Base-by-base conservation (phyloP, 1,139 yeast genomes). In the Debaryomycetaceae sp. region DNA sequence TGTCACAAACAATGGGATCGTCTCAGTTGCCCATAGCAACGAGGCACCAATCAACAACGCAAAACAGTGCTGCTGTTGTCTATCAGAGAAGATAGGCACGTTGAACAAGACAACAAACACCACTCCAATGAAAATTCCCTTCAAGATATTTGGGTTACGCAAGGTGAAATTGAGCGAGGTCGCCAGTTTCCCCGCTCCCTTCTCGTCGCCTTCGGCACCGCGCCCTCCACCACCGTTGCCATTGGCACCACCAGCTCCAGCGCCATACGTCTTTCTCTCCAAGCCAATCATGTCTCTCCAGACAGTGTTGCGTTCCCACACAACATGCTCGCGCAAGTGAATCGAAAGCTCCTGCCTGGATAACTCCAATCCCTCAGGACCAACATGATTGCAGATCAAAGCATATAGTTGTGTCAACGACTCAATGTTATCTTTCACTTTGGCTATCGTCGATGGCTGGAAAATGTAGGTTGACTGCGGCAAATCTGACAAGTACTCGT, bases 211-310 rank as follows among this genome's bases (percentile, higher is more conserved):
- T 13, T 35, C 41, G 6, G 37, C 46, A 18, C 40, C 43, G 8
- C 13, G 6, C 13, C 29, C 25, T 6, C n/a, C 16, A 3, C 38
- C 38, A 20, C 41, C 40, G 34, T 34, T 31, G 5, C 34, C 34
- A 18, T 25, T 28, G 19, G 42, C 35, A 1, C 37, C 29, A 18
- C 43, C 32, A 31, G 42, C 44, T 32, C 53, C 58, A 4, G 73
- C 72, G 5, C 72, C 72, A 36, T 64, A 61, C 16, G 58, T 49
- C 37, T 68, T 78, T 49, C 94, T 75, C 54, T 89, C 96, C 48
- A 88, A 60, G 9, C 91, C 91, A 51, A 88, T 81, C 85, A 89
- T 81, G 47, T 78, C 84, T 46, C 79, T 72, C 85, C 85, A 79
- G 4, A 78, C 78, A 1, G 83, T 78, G 39, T 78, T 75, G 56